Evolutionary conservation across 2,329 filamentous ascomycete species (phyloP), one percentile per base, ranked within the genome.

Genomic region (Fragosphaeria purpurea): DNA sequence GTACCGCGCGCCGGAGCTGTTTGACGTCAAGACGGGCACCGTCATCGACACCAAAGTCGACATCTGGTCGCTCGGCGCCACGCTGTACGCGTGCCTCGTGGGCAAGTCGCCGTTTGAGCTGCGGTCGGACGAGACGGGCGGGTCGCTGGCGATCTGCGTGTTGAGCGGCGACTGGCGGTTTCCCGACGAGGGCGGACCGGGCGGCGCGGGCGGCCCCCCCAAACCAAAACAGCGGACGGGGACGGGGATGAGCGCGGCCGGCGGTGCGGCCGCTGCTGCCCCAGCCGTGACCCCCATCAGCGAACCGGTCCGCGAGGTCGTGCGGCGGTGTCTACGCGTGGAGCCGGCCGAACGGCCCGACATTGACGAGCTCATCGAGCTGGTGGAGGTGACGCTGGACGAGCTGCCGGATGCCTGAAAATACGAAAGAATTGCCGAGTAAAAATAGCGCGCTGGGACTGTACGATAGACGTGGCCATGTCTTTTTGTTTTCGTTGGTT

Each of bases 101-200:
- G 93, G 93, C 57, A 97, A 98, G 68, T 94, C 87, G 11, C 93
- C 93, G 2, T 98, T 98, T 61, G 93, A 98, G 72, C 87, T 90
- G 64, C 84, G 93, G 54, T 91, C 85, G 57, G 93, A 98, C 66
- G 91, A 98, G 72, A 97, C 93, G 0, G 93, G 93, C 57, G 93
- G 93, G 43, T 93, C 86, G 57, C 71, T 98, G 56, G 94, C 86
- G 59, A 86, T 97, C 58, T 97, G 91, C 65, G 87, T 97, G 13
- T 72, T 95, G 12, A 87, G 89, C 53, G 93, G 91, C 40, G 91
- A 97, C 68, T 98, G 93, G 91, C 78, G 89, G 47, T 98, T 97
- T 67, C 93, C 93, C 0, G 90, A 95, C 59, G 90, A 96, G 53
- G 83, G 83, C 1, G 22, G 22, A 22, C 77, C 79, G 4, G 75